Base-by-base conservation (phyloP, 1,139 yeast genomes). In the Pichia sp. region DNA sequence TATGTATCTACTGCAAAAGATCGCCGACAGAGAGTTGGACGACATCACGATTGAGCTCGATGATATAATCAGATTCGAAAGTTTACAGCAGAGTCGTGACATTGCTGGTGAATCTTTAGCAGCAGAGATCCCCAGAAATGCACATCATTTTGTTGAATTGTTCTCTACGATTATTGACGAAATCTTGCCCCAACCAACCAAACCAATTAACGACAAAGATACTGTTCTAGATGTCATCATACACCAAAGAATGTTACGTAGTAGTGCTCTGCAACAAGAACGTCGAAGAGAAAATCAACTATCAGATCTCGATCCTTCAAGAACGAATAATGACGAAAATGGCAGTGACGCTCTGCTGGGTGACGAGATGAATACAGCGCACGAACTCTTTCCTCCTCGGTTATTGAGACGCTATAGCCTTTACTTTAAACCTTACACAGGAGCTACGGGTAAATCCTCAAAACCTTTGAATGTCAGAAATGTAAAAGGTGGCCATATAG, bases 191-290 rank as follows among this genome's bases (percentile, higher is more conserved):
- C 77, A 77, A 58, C 90, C 97, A 27, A 85, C 95, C 3, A 72
- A 73, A 20, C 93, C 89, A 61, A 76, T 92, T 53, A 75, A 85
- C 50, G 89, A 87, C 70, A 84, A 84, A 63, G 97, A 91, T 68
- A 96, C 90, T 63, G 98, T 93, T 10, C 75, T 95, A 63, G 99
- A 95, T 67, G 96, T 93, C 56, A 90, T 95, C 57, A 77, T 92
- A 62, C 92, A 89, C 66, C 98, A 93, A 73, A 81, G 99, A 69
- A 83, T 80, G 64, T 79, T 88, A 68, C 80, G 96, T 65, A 93
- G 93, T 69, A 82, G 82, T 63, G 79, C 92, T 59, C 75, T 85
- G 48, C 83, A 83, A 60, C 85, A 81, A 61, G 95, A 88, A 63
- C 79, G 80, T 56, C 76, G 78, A 53, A 84, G 80, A 49, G 87